These are phyloP conservation scores for Amanita thiersii DNA, from an alignment of 768 basidiomycete species.

Conservation along the genomic window DNA sequence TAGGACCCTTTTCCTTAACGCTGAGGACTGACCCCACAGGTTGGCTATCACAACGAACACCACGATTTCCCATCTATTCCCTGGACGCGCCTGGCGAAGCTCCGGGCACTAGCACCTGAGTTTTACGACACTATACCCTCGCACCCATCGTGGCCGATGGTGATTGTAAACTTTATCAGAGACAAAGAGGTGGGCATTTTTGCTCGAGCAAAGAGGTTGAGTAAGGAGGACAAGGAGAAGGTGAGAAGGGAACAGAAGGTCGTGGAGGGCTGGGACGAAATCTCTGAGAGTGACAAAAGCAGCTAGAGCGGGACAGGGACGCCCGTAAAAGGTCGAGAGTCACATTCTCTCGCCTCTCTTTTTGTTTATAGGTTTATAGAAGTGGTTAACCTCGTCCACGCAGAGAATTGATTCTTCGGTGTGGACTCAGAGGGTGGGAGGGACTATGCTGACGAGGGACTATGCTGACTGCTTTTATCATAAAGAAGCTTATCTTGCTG, in stretches of 20 bases:
- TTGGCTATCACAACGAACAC: slow-evolving; percentile 99
- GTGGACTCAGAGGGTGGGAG: not conserved
- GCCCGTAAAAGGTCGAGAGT: not conserved
- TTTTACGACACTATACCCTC: slow-evolving; percentile 85
- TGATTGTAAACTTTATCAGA: slow-evolving; percentile 89
- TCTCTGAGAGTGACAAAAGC: slow-evolving; percentile 3
- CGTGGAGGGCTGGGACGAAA: not conserved
- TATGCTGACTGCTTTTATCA: too few species aligned
- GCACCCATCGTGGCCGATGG: slow-evolving; percentile 92
- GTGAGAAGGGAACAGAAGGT: not conserved
- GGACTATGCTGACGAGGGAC: too few species aligned
- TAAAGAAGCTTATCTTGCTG: too few species aligned
- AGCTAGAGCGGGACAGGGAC: not conserved
- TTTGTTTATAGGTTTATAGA: not conserved
- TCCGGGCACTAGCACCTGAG: slow-evolving; percentile 80
- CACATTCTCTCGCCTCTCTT: too few species aligned
- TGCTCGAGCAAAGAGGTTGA: slow-evolving; percentile 72
- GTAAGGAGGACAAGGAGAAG: slow-evolving; percentile 21
- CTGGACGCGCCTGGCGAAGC: slow-evolving; percentile 86
- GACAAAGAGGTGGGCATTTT: slow-evolving; percentile 86
- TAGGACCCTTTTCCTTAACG: not conserved
- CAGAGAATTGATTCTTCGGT: not conserved
- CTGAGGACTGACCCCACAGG: slow-evolving; percentile 34
- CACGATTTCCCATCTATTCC: slow-evolving; percentile 97
- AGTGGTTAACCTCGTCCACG: not conserved